These are phyloP conservation scores for Naganishia liquefaciens DNA, from an alignment of 1,284 basidiomycete species.

Conservation along the genomic window DNA sequence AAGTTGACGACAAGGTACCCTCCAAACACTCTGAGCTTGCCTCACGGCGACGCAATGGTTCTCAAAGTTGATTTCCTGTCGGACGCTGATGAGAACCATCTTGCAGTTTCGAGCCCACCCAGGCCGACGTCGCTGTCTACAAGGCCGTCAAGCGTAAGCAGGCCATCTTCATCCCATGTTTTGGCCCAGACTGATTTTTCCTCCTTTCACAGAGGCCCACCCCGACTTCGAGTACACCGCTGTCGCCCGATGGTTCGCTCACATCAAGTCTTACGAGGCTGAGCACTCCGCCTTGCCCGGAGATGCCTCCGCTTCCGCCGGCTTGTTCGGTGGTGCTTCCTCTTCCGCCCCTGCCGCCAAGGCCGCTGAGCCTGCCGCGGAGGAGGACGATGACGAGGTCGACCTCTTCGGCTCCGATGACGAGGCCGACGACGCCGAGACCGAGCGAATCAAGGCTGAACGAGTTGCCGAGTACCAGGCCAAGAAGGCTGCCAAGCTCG, in stretches of 20 bases:
- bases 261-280: constrained; percentile 81
- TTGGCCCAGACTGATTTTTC: neutral
- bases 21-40: constrained; percentile 79
- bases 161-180: constrained; percentile 15
- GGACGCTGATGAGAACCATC: neutral
- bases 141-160: constrained; percentile 59
- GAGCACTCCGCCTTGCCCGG: constrained; percentile 79
- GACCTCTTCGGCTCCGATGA: constrained; percentile 88
- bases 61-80: too few species aligned
- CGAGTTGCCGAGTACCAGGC: constrained; percentile 91
- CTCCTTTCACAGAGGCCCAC: constrained; percentile 9
- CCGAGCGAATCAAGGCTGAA: constrained; percentile 90
- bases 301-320: constrained; percentile 77
- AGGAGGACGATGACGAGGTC: constrained; percentile 81
- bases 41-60: constrained; percentile 23
- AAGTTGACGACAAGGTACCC: constrained; percentile 69
- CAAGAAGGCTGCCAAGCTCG: constrained; percentile 88
- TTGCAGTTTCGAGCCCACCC: constrained; percentile 84
- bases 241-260: constrained; percentile 88
- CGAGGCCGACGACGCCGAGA: constrained; percentile 72
- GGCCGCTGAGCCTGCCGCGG: constrained; percentile 58
- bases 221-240: constrained; percentile 64
- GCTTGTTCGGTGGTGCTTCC: constrained; percentile 62
- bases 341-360: constrained; percentile 54
- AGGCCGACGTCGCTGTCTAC: constrained; percentile 95